Evolutionary conservation across 768 basidiomycete species (phyloP).

Genomic region (Mycena haematopus): DNA sequence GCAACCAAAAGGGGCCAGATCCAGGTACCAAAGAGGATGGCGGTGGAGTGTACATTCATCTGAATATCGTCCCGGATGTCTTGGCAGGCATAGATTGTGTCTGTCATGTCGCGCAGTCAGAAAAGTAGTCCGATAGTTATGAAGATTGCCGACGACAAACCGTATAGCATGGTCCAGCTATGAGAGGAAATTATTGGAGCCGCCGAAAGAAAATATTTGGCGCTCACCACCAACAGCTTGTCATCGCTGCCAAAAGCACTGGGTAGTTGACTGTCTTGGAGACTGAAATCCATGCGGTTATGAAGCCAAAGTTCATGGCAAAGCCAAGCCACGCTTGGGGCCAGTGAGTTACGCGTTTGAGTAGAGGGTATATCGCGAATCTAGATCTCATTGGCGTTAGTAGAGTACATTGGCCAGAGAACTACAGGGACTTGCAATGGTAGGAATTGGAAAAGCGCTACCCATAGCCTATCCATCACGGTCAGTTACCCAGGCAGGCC

Average conservation of each 20-base stretch:
- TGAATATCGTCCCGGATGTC: slow-evolving; percentile 77
- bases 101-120: slow-evolving; percentile 26
- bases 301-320: slow-evolving; percentile 61
- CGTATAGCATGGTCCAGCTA: slow-evolving; percentile 29
- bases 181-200: background rate
- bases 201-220: background rate
- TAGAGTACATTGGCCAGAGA: background rate
- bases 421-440: slow-evolving; percentile 44
- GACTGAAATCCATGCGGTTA: slow-evolving; percentile 53
- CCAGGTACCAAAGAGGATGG: slow-evolving; percentile 69
- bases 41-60: slow-evolving; percentile 79
- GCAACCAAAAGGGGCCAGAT: slow-evolving; percentile 61
- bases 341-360: slow-evolving; percentile 65
- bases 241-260: slow-evolving; percentile 37
- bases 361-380: slow-evolving; percentile 55
- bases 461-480: slow-evolving; percentile 40
- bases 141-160: background rate
- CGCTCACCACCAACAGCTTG: background rate
- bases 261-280: slow-evolving; percentile 39
- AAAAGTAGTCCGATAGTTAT: background rate
- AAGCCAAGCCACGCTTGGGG: slow-evolving; percentile 68
- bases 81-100: slow-evolving; percentile 82
- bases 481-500: slow-evolving; percentile 15
- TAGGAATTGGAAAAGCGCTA: slow-evolving; percentile 52
- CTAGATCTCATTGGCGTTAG: slow-evolving; percentile 29